Conservation (phyloP, 2,329 filamentous ascomycete genomes). For the Colletotrichum nymphaeae region DNA sequence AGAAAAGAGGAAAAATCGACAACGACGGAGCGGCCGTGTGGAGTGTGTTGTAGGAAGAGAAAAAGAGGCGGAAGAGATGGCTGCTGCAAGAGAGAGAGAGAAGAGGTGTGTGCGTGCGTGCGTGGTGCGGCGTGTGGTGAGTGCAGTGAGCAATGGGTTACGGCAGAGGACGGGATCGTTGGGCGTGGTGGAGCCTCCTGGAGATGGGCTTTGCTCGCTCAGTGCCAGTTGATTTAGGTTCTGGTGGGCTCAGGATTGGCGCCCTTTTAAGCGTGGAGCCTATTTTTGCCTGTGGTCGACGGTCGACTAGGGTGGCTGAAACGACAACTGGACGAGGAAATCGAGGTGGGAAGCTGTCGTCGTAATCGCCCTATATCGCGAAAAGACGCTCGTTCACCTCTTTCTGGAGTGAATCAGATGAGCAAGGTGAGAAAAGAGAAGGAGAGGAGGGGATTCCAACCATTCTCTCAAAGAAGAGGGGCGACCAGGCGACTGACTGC, state of each 20-base stretch:
- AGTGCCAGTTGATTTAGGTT: constrained; percentile 37
- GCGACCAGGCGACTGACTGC: background rate
- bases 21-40: background rate
- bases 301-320: constrained; percentile 36
- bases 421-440: constrained; percentile 2
- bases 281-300: constrained; percentile 36
- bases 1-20: background rate
- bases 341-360: background rate
- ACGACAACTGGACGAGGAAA: constrained; percentile 18
- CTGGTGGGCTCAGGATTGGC: constrained; percentile 36
- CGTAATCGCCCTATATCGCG: background rate
- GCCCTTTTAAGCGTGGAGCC: constrained; percentile 36
- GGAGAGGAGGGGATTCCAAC: background rate
- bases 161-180: constrained; percentile 35
- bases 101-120: constrained; percentile 14
- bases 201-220: constrained; percentile 35
- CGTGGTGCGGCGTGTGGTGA: background rate
- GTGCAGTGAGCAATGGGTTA: constrained; percentile 7
- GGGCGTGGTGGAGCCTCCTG: constrained; percentile 33
- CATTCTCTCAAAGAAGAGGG: background rate
- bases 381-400: background rate
- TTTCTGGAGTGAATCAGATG: background rate
- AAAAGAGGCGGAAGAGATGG: constrained; percentile 15
- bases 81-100: constrained; percentile 27
- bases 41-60: constrained; percentile 16